Evolutionary conservation across 2,329 filamentous ascomycete genomes (phyloP).

Genomic region (Leptoxyphium fumago): DNA sequence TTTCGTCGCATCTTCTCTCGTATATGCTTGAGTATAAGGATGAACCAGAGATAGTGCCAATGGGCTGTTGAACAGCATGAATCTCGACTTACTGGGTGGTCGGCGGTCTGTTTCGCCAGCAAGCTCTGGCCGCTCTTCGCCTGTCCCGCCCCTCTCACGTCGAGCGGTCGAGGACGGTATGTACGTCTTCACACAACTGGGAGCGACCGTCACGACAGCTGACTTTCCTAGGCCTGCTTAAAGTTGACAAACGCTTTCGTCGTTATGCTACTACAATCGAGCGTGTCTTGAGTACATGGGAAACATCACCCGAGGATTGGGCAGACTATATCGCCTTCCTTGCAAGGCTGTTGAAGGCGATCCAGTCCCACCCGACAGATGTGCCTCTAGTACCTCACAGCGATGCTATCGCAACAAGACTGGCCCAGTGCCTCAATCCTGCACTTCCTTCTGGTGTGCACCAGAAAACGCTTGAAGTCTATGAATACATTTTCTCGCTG

Average conservation of each 20-base stretch:
- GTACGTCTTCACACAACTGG: slow-evolving; percentile 17
- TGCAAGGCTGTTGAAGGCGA: slow-evolving; percentile 75
- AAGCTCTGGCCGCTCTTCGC: slow-evolving; percentile 70
- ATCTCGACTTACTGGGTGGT: slow-evolving; percentile 17
- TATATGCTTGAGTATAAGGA: no score
- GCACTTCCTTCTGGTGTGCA: slow-evolving; percentile 89
- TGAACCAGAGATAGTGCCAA: no score
- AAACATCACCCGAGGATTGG: slow-evolving; percentile 93
- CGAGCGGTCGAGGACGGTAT: slow-evolving; percentile 64
- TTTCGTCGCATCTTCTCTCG: no score
- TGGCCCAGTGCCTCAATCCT: slow-evolving; percentile 91
- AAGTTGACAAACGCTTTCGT: slow-evolving; percentile 56
- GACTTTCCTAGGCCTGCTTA: slow-evolving; percentile 35
- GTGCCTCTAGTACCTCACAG: slow-evolving; percentile 67
- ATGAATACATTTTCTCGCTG: slow-evolving; percentile 72
- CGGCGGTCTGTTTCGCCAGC: slow-evolving; percentile 56
- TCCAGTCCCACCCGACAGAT: slow-evolving; percentile 69
- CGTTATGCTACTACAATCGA: slow-evolving; percentile 85
- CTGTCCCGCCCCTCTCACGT: slow-evolving; percentile 60
- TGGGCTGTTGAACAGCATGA: neutral
- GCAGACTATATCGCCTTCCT: slow-evolving; percentile 98
- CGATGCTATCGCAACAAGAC: slow-evolving; percentile 67
- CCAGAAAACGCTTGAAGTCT: slow-evolving; percentile 92
- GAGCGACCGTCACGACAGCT: neutral
- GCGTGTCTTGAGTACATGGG: slow-evolving; percentile 74